phyloP scores from a whole-genome alignment of 2,329 filamentous ascomycete genomes.

The Phyllosticta citriasiana region DNA sequence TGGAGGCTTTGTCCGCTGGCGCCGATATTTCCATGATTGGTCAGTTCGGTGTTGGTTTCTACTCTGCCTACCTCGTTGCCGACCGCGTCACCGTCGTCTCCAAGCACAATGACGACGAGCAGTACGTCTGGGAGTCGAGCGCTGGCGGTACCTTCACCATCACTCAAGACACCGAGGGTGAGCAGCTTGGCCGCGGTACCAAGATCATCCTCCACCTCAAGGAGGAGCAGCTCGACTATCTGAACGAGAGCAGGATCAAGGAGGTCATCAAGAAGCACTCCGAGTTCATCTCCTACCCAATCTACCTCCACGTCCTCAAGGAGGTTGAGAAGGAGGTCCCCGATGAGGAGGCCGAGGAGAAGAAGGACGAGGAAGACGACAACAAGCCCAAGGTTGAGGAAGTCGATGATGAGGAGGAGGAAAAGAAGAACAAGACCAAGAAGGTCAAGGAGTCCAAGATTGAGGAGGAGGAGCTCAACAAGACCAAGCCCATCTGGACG shows the following conservation, averaged over 20 bases:
- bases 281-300: conserved; percentile 99
- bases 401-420: conserved; percentile 71
- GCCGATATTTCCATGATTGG: conserved; percentile 99
- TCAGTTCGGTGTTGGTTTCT: conserved; percentile 99
- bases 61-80: conserved; percentile 98
- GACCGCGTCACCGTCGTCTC: conserved; percentile 92
- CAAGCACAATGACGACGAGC: conserved; percentile 99
- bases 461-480: conserved; percentile 99
- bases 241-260: conserved; percentile 99
- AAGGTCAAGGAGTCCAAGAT: conserved; percentile 98
- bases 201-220: conserved; percentile 98
- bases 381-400: conserved; percentile 97
- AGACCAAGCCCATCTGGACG: conserved; percentile 99
- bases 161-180: conserved; percentile 77
- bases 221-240: conserved; percentile 97
- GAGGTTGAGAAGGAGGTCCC: conserved; percentile 98
- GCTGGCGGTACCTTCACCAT: conserved; percentile 97
- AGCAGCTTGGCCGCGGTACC: conserved; percentile 85
- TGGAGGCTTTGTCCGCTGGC: conserved; percentile 97
- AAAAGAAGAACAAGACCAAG: conserved; percentile 98
- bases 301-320: conserved; percentile 99
- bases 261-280: conserved; percentile 99
- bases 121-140: conserved; percentile 98
- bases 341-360: conserved; percentile 79
- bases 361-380: conserved; percentile 66